Evolutionary conservation across 768 basidiomycete genomes (phyloP), one percentile per base, ranked within the genome.

Genomic region (Leccinellum albellum): DNA sequence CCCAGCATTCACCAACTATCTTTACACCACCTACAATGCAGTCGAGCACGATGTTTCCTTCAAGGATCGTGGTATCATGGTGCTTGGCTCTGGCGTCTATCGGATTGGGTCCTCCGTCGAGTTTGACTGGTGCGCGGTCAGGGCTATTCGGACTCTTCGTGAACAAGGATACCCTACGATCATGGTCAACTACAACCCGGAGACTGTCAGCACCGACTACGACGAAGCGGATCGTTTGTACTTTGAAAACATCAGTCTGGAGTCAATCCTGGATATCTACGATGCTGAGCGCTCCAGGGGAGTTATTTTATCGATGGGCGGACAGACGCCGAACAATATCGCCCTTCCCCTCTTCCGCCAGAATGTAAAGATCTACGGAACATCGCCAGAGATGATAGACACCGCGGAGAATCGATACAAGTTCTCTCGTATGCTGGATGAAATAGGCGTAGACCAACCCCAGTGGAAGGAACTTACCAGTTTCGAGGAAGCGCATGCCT

Each of bases 141-240:
- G 95, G 50, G 94, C 95, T 31, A 98, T 98, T 70, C 80, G 96
- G 64, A 98, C 97, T 0, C 80, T 99, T 28, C 92, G 95, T 61
- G 91, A 96, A n/a, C 87, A 91, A 66, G 94, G 95, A 17, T 76
- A 94, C 50, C 92, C 91, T 60, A 98, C 96, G 4, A 85, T 98
- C 73, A 99, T 98, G 96, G 90, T 98, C 77, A 98, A 99, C 77
- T 98, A 98, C 76, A 98, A 99, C 73, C 97, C 96, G 14, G 96
- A 98, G 77, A 99, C 97, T 1, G 97, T 99, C 72, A 94, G 91
- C 67, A 98, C 97, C 31, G 96, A 98, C 73, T 98, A 98, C 74
- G 97, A 98, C 75, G 96, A 98, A 69, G 96, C 96, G 26, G 96
- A 99, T 70, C 85, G 95, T 28, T 81, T 99, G 26, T 99, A 98